These are phyloP conservation scores for Arachis hypogaea DNA, from an alignment of 306 rosid genomes.

Conservation along the genomic window DNA sequence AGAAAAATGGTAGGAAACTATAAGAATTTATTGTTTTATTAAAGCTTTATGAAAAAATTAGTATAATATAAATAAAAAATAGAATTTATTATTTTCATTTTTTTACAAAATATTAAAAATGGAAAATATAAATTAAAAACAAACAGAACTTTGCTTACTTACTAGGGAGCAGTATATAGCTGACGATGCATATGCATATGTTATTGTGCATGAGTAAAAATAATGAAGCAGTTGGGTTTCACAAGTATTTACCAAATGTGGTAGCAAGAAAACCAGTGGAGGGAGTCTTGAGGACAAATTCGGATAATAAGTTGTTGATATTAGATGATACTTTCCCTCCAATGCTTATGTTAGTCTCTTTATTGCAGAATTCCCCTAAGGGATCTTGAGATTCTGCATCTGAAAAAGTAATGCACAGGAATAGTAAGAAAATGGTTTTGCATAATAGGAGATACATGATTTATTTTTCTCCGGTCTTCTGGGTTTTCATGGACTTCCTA, in stretches of 20 bases:
- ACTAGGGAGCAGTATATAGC: too few species aligned
- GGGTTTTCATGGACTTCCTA: conserved; percentile 27
- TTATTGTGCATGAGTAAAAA: too few species aligned
- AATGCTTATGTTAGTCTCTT: conserved; percentile 38
- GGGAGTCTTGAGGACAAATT: conserved; percentile 51
- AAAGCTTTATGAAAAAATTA: too few species aligned
- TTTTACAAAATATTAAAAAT: too few species aligned
- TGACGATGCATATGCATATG: too few species aligned
- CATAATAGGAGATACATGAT: conserved; percentile 33
- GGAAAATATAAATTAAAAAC: too few species aligned
- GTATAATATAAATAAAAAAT: too few species aligned
- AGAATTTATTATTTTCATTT: too few species aligned
- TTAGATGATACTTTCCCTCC: conserved; percentile 52
- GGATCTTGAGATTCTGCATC: conserved; percentile 53
- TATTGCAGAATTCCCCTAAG: conserved; percentile 56
- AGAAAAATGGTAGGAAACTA: too few species aligned
- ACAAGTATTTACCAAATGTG: conserved; percentile 38
- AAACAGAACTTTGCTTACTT: too few species aligned
- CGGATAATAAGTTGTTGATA: conserved; percentile 51
- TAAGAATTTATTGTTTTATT: too few species aligned
- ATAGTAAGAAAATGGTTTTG: conserved; percentile 43
- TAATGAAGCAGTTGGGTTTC: too few species aligned
- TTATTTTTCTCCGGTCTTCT: not conserved
- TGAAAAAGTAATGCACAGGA: conserved; percentile 40
- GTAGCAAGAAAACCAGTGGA: conserved; percentile 48